These are phyloP conservation scores for Spongospora subterranea DNA, from an alignment of 208 protist species.

Conservation along the genomic window DNA sequence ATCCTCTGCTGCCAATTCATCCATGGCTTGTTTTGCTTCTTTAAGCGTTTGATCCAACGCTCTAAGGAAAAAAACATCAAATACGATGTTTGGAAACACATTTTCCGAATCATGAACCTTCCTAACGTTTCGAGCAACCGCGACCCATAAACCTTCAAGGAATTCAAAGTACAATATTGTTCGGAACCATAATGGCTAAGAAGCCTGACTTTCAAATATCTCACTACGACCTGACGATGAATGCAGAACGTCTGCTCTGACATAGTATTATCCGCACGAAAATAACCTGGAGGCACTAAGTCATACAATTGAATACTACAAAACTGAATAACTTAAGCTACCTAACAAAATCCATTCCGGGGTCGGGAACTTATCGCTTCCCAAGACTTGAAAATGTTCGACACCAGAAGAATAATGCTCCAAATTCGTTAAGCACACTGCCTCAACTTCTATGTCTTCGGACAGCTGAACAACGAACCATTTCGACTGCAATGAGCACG, in stretches of 20 bases:
- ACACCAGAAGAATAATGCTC: conserved; percentile 50
- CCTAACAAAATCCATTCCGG: conserved; percentile 35
- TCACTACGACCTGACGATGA: neutral
- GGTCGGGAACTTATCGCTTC: conserved; percentile 12
- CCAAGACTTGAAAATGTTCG: conserved; percentile 26
- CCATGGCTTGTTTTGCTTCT: neutral
- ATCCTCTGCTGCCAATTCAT: too few relatives aligned
- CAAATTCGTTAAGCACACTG: neutral
- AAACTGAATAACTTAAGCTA: neutral
- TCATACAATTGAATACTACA: neutral
- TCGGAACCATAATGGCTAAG: conserved; percentile 26
- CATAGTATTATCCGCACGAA: conserved; percentile 38
- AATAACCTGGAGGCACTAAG: neutral
- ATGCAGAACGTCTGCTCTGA: conserved; percentile 21
- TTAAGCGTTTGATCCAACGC: neutral
- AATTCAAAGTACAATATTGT: conserved; percentile 48
- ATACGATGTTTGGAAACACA: neutral
- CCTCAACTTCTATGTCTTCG: conserved; percentile 14
- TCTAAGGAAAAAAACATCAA: neutral
- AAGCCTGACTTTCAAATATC: conserved; percentile 23
- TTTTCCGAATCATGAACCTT: neutral
- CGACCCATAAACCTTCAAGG: conserved; percentile 19
- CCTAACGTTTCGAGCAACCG: conserved; percentile 18
- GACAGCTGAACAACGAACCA: conserved; percentile 43
- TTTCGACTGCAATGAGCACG: conserved; percentile 40